Base-by-base conservation (phyloP, 129 eudicot species). In the Mikania micrantha region DNA sequence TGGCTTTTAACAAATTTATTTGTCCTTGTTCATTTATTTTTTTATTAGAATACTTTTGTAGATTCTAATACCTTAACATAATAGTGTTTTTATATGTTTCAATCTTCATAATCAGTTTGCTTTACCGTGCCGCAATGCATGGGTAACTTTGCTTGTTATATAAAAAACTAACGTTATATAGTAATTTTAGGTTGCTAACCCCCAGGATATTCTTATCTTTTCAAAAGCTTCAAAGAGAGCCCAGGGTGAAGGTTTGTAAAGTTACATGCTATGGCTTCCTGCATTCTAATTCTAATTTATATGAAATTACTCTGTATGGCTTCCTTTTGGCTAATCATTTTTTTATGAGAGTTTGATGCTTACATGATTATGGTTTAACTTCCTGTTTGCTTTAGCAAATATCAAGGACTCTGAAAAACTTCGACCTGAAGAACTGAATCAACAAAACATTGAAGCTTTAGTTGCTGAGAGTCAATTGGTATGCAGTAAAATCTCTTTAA, bases 381-480 rank as follows among this genome's bases (percentile, higher is more conserved):
- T 57, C 54, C 20, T 86, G 50, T 47, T 72, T 62, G 36, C 63
- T 32, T 57, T 44, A 88, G 96, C 78, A 65, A 93, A 82, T 80
- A 44, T 93, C 62, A 79, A 80, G 71, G 92, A 88, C 53, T 49
- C 86, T 53, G 98, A 93, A 35, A 65, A 88, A 58, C 88, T 93
- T 59, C 90, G 96, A 50, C 98, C 98, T 25, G 98, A 93, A 84
- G 98, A 93, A 67, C 62, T 93, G 82, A 93, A 93, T 75, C 98
- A 93, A 80, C 98, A 93, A 76, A 93, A 93, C 60, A 84, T 93
- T 21, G 98, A 93, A 77, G 98, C 98, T 78, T 82, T 93, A 66
- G 98, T 93, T 66, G 98, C 98, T n/a, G 96, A 88, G 77, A 84
- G 86, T 75, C 84, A 93, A 67, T 85, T 88, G 96, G 98, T 86